These are phyloP conservation scores for Xylaria bambusicola DNA, from an alignment of 495 filamentous ascomycete species.

Conservation along the genomic window DNA sequence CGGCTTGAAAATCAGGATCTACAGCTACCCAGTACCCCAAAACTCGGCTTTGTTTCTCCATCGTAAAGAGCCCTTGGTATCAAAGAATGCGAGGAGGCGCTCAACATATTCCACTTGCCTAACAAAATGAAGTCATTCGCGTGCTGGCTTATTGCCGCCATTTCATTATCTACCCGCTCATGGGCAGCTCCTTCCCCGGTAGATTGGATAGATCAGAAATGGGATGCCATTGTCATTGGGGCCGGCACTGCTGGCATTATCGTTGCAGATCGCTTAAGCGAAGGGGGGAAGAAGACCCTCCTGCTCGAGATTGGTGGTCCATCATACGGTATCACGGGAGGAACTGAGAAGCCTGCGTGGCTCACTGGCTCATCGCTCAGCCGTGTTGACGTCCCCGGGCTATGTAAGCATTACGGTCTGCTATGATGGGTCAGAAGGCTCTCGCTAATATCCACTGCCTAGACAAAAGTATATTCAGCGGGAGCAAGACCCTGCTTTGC, in stretches of 20 bases:
- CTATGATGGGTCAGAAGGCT: no score
- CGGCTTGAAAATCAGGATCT: no score
- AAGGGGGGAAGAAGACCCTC: conserved; percentile 39
- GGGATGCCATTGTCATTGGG: conserved; percentile 68
- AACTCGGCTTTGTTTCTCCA: background rate
- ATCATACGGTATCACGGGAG: conserved; percentile 39
- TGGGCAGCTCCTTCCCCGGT: background rate
- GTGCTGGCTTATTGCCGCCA: background rate
- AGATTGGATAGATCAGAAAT: conserved; percentile 32
- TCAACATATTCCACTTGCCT: background rate
- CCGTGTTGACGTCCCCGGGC: conserved; percentile 60
- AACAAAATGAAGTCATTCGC: conserved; percentile 5
- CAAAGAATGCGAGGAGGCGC: background rate
- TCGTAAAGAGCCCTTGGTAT: background rate
- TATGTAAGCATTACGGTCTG: conserved; percentile 37
- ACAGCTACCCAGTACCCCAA: background rate
- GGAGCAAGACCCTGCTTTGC: conserved; percentile 37
- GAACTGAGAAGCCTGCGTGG: conserved; percentile 46
- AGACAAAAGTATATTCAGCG: conserved; percentile 51
- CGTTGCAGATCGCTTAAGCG: conserved; percentile 63
- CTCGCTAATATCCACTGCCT: background rate
- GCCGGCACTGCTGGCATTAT: conserved; percentile 89
- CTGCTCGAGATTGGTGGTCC: conserved; percentile 34
- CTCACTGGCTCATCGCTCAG: conserved; percentile 58
- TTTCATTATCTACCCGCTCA: background rate